These are phyloP conservation scores for Macrophomina tecta DNA, from an alignment of 2,329 filamentous ascomycete species.

Conservation along the genomic window DNA sequence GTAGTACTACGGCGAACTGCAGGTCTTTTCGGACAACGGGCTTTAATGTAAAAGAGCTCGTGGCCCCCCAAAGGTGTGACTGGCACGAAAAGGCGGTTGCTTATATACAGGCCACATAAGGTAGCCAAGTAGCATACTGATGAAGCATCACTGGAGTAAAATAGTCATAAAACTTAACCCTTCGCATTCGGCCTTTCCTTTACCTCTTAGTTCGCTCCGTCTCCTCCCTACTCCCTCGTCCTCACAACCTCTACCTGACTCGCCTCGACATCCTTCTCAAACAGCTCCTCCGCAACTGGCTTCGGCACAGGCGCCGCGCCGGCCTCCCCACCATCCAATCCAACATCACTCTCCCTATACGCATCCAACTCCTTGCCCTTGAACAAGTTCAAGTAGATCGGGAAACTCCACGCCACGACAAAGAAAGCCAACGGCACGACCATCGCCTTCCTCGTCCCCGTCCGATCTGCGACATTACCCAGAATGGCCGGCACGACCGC, in stretches of 20 bases:
- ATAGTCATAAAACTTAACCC: too few relatives aligned
- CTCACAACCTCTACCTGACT: constrained; percentile 19
- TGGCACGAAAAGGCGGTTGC: too few relatives aligned
- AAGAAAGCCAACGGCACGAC: constrained; percentile 45
- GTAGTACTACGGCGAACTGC: too few relatives aligned
- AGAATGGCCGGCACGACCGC: constrained; percentile 45
- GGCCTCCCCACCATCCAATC: constrained; percentile 28
- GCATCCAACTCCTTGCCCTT: constrained; percentile 45
- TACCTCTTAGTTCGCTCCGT: too few relatives aligned
- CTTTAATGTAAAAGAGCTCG: too few relatives aligned
- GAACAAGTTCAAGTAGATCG: constrained; percentile 44
- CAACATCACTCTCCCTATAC: constrained; percentile 42
- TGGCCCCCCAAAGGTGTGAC: too few relatives aligned
- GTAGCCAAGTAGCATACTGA: too few relatives aligned
- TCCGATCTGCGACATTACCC: constrained; percentile 43
- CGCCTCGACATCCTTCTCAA: constrained; percentile 24
- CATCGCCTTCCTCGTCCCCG: constrained; percentile 43
- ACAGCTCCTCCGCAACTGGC: neutral
- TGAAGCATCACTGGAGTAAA: too few relatives aligned
- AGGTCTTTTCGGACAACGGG: too few relatives aligned
- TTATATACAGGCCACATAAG: too few relatives aligned
- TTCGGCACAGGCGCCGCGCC: constrained; percentile 27
- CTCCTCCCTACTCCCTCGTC: neutral
- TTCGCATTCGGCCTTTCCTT: too few relatives aligned
- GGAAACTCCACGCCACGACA: constrained; percentile 43